phyloP scores from a whole-genome alignment of 148 eudicot species.

The Rhododendron vialii region DNA sequence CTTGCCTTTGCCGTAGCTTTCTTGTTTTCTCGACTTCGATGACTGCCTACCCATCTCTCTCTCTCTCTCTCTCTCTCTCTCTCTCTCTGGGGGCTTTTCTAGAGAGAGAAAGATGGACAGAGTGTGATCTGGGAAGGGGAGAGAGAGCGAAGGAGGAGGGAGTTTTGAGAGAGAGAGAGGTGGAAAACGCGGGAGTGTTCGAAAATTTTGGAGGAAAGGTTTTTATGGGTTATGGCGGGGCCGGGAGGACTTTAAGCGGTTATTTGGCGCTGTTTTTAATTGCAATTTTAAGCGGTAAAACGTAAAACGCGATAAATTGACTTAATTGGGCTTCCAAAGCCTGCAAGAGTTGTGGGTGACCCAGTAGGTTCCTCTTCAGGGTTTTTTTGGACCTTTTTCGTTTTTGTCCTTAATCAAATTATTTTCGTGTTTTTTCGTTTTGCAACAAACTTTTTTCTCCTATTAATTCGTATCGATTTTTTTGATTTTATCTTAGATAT shows the following conservation, averaged over 20 bases:
- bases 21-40: slow-evolving; percentile 23
- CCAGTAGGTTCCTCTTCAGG: background rate
- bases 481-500: too few relatives aligned
- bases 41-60: slow-evolving; percentile 44
- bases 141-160: background rate
- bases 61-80: background rate
- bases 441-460: too few relatives aligned
- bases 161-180: background rate
- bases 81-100: background rate
- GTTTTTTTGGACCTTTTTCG: too few relatives aligned
- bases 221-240: background rate
- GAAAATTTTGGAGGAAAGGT: slow-evolving; percentile 19
- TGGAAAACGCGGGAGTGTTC: slow-evolving; percentile 27
- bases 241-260: background rate
- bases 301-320: background rate
- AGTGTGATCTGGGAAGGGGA: too few relatives aligned
- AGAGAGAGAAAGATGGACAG: background rate
- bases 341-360: background rate
- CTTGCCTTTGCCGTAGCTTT: slow-evolving; percentile 53
- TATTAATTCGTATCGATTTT: too few relatives aligned
- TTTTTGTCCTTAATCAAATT: too few relatives aligned
- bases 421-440: too few relatives aligned
- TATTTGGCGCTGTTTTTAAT: background rate
- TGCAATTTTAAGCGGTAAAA: background rate
- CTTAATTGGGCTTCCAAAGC: background rate